Conservation (phyloP, 2,329 filamentous ascomycete genomes). For the Aspergillus floridensis region DNA sequence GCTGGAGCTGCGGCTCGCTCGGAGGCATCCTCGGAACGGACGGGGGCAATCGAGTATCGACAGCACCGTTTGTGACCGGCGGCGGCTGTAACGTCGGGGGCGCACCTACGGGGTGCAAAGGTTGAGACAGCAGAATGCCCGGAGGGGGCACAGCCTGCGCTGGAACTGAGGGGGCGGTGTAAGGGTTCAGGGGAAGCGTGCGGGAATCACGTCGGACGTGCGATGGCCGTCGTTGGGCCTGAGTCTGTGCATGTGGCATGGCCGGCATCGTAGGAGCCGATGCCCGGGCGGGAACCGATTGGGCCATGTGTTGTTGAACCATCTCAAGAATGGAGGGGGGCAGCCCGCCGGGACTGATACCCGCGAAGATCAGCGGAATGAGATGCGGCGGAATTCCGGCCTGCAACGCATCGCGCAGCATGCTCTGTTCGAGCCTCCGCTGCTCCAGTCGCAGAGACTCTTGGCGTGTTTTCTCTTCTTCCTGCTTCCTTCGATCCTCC, state of each 20-base stretch:
- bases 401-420: conserved; percentile 65
- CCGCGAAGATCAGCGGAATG: conserved; percentile 72
- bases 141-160: conserved; percentile 15
- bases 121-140: conserved; percentile 24
- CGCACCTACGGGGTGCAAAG: conserved; percentile 17
- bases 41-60: conserved; percentile 13
- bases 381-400: conserved; percentile 71
- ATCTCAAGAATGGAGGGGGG: conserved; percentile 63
- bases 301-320: conserved; percentile 64
- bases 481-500: conserved; percentile 63
- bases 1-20: conserved; percentile 40
- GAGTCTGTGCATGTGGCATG: conserved; percentile 15
- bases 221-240: conserved; percentile 21
- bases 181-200: conserved; percentile 34
- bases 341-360: conserved; percentile 63
- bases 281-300: conserved; percentile 26
- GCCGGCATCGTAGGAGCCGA: conserved; percentile 23
- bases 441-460: conserved; percentile 69
- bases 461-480: conserved; percentile 66
- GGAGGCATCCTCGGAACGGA: conserved; percentile 39
- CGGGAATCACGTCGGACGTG: conserved; percentile 21
- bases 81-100: conserved; percentile 16
- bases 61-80: conserved; percentile 19
- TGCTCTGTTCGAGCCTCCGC: conserved; percentile 68
- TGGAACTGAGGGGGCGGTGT: conserved; percentile 23